phyloP scores from a whole-genome alignment of 345 rosid species.

The Brassica carinata region DNA sequence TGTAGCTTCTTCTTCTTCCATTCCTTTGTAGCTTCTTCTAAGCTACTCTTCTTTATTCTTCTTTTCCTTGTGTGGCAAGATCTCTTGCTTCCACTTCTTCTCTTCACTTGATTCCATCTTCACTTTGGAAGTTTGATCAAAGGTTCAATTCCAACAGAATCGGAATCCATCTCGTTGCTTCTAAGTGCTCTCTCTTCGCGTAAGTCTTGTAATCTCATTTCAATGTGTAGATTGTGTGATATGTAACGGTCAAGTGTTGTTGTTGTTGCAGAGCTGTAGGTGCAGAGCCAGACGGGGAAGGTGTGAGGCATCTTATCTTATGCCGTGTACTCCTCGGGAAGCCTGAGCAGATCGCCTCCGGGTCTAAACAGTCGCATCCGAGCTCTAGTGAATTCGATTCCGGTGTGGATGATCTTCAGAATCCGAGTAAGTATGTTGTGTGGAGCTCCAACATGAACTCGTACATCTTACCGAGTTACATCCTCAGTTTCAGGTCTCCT shows the following conservation, averaged over 20 bases:
- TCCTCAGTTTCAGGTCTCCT: slow-evolving; percentile 63
- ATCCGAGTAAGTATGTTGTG: slow-evolving; percentile 58
- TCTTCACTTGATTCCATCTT: no score
- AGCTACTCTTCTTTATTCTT: no score
- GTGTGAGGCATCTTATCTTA: slow-evolving; percentile 64
- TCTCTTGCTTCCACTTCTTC: no score
- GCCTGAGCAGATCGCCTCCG: slow-evolving; percentile 51
- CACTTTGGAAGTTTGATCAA: no score
- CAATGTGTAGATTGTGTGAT: background rate
- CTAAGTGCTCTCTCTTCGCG: slow-evolving; percentile 38
- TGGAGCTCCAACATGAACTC: slow-evolving; percentile 72
- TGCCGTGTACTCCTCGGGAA: slow-evolving; percentile 77
- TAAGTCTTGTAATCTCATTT: slow-evolving; percentile 17
- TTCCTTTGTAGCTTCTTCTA: no score
- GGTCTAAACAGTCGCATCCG: slow-evolving; percentile 58
- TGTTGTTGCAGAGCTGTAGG: slow-evolving; percentile 24
- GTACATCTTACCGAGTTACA: slow-evolving; percentile 60
- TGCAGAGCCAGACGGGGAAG: slow-evolving; percentile 49
- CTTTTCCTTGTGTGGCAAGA: no score
- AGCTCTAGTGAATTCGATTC: slow-evolving; percentile 65
- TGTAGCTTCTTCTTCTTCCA: no score
- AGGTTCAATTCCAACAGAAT: no score
- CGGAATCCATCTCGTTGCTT: slow-evolving; percentile 45
- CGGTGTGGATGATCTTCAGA: slow-evolving; percentile 53
- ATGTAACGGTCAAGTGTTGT: slow-evolving; percentile 21